Conservation (phyloP, 83 land plant genomes). For the Diphasiastrum complanatum region DNA sequence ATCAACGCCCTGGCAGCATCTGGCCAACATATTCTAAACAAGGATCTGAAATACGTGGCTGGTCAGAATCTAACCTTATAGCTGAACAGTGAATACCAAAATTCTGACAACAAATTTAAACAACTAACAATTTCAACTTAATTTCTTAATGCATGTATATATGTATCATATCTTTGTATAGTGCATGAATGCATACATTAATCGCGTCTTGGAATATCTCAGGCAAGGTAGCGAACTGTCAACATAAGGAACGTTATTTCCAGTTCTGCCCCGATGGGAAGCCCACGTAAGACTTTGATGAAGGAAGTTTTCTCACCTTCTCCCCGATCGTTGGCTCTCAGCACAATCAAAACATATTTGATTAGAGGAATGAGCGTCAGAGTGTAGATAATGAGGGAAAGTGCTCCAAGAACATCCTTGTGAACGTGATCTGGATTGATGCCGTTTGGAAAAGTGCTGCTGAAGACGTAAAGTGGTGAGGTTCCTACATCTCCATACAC, state of each 20-base stretch:
- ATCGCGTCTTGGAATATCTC: background rate
- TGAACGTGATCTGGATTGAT: conserved; percentile 1
- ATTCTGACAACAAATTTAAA: no score
- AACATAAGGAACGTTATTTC: no score
- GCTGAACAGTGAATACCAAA: no score
- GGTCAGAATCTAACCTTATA: no score
- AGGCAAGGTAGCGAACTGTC: no score
- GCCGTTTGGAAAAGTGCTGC: conserved; percentile 15
- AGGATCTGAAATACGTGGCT: no score
- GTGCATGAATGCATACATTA: background rate
- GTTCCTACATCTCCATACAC: conserved; percentile 29
- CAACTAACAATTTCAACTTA: no score
- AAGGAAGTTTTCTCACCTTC: conserved; percentile 7
- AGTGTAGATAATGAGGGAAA: conserved; percentile 31
- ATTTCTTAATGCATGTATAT: no score
- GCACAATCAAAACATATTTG: conserved; percentile 29
- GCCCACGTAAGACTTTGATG: no score
- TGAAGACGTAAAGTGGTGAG: conserved; percentile 26
- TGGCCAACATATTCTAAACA: no score
- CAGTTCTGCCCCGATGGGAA: no score
- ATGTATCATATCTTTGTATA: background rate
- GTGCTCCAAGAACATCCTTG: conserved; percentile 21
- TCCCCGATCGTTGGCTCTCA: conserved; percentile 23
- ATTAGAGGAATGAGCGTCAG: conserved; percentile 23
- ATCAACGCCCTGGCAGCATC: no score